A percentile compares a stretch with the other conserved stretches of the same genome.
These are phyloP conservation scores for Orbilia ellipsospora DNA, from an alignment of 2,329 filamentous ascomycete species.

Conservation along the genomic window DNA sequence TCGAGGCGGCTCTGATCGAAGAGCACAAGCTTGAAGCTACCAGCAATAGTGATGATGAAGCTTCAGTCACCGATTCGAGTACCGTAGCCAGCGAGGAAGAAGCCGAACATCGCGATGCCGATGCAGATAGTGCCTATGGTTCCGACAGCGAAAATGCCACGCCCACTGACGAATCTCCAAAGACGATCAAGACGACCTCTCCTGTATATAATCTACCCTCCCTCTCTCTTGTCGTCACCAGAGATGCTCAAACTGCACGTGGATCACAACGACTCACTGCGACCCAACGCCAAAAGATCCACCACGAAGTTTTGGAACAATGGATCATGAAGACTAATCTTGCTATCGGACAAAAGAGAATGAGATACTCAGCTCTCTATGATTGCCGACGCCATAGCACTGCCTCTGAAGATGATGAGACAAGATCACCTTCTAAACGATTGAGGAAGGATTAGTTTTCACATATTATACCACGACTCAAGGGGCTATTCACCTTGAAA, in stretches of 20 bases:
- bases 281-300: constrained; percentile 44
- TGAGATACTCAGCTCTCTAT: constrained; percentile 32
- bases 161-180: constrained; percentile 24
- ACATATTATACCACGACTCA: constrained; percentile 35
- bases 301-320: constrained; percentile 51
- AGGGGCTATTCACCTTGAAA: constrained; percentile 23
- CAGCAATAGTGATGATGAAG: constrained; percentile 47
- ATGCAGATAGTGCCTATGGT: constrained; percentile 50
- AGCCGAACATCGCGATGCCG: constrained; percentile 46
- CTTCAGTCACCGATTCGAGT: constrained; percentile 49
- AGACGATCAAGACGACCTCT: constrained; percentile 6
- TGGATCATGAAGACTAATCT: constrained; percentile 54
- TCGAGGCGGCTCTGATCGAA: constrained; percentile 47
- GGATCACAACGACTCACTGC: constrained; percentile 26
- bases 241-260: constrained; percentile 7
- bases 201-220: constrained; percentile 39
- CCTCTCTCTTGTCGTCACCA: constrained; percentile 37
- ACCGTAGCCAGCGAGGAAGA: constrained; percentile 50
- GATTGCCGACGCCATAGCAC: constrained; percentile 45
- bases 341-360: constrained; percentile 49
- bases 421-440: constrained; percentile 41
- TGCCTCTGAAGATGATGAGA: constrained; percentile 49
- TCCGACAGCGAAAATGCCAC: constrained; percentile 46
- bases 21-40: constrained; percentile 38
- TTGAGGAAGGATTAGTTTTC: constrained; percentile 46